These are phyloP conservation scores for Musa balbisiana DNA, from an alignment of 202 grass and related monocot species.

Conservation along the genomic window DNA sequence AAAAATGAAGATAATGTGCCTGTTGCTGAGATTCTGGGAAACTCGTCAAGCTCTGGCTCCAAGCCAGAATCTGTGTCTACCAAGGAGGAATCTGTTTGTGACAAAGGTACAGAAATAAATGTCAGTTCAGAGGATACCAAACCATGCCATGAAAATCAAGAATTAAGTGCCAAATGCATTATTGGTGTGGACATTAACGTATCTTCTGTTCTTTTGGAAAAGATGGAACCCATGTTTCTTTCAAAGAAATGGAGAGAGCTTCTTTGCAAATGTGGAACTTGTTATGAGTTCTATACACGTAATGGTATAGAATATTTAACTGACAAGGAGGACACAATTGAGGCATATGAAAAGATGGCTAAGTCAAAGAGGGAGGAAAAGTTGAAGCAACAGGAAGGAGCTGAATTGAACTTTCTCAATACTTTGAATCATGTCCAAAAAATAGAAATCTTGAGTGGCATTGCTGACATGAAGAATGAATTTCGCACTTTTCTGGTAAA, in stretches of 20 bases:
- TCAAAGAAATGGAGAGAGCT: constrained; percentile 72
- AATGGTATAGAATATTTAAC: constrained; percentile 54
- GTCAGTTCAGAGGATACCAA: constrained; percentile 22
- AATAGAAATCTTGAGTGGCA: constrained; percentile 85
- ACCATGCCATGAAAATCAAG: constrained; percentile 29
- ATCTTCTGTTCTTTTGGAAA: constrained; percentile 28
- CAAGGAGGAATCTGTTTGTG: constrained; percentile 16
- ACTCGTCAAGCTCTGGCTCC: neutral
- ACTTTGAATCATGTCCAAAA: constrained; percentile 87
- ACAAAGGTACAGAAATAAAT: constrained; percentile 14
- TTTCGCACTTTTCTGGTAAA: constrained; percentile 83
- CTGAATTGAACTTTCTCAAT: constrained; percentile 71
- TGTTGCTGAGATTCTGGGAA: constrained; percentile 13
- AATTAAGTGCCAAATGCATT: constrained; percentile 36
- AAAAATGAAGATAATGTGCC: constrained; percentile 27
- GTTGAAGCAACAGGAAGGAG: constrained; percentile 87
- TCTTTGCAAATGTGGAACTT: constrained; percentile 72
- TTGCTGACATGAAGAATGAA: constrained; percentile 89
- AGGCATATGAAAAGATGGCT: constrained; percentile 86
- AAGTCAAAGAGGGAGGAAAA: constrained; percentile 84
- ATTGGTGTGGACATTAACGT: constrained; percentile 57
- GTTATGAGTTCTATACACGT: constrained; percentile 44
- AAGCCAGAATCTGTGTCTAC: neutral
- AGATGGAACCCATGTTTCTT: constrained; percentile 61
- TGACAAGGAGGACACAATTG: constrained; percentile 79